Evolutionary conservation across 148 eudicot genomes (phyloP).

Genomic region (Diospyros kaki): DNA sequence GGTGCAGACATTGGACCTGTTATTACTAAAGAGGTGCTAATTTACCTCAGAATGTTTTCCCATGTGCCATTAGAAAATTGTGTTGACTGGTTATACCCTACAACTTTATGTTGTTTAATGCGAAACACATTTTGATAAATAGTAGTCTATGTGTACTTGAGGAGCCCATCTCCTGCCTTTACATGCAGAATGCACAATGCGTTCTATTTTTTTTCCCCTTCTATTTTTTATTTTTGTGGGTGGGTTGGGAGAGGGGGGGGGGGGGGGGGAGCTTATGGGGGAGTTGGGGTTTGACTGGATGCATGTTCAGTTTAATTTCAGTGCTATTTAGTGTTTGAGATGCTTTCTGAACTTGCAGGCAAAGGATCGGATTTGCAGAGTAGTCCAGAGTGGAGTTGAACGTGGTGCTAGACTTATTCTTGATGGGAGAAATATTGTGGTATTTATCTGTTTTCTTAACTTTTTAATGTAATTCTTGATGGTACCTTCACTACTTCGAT

Average conservation of each 20-base stretch:
- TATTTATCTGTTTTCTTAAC: conserved; percentile 12
- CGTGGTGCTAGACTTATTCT: conserved; percentile 58
- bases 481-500: neutral
- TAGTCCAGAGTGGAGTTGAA: conserved; percentile 45
- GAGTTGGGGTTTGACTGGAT: too few relatives aligned
- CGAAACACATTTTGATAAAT: neutral
- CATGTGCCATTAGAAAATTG: neutral
- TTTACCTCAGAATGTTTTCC: neutral
- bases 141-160: too few relatives aligned
- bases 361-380: conserved; percentile 47
- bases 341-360: conserved; percentile 34
- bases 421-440: conserved; percentile 65
- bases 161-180: neutral
- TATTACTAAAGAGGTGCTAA: conserved; percentile 51
- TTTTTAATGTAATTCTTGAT: neutral
- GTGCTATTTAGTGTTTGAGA: neutral
- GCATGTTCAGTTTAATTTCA: neutral
- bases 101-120: neutral
- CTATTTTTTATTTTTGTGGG: neutral
- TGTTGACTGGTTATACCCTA: neutral
- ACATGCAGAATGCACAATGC: neutral
- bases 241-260: too few relatives aligned
- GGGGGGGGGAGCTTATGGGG: too few relatives aligned
- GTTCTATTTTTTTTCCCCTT: neutral
- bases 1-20: conserved; percentile 65